Evolutionary conservation across 441 rosid species (phyloP).

Genomic region (Lepidium campestre): DNA sequence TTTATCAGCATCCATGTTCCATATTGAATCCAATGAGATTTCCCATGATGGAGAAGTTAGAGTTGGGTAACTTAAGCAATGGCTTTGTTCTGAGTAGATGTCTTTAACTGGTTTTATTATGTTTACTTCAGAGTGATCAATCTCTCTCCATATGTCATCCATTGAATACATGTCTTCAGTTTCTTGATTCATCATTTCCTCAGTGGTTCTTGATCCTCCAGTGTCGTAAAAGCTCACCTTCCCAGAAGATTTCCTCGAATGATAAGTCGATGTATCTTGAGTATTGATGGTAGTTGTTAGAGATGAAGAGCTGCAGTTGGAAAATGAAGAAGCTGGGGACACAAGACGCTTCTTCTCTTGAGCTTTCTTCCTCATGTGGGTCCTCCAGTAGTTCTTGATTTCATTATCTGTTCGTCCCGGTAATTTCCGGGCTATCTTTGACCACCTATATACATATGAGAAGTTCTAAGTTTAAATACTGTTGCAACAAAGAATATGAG

Average conservation of each 20-base stretch:
- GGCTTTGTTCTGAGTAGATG: slow-evolving; percentile 39
- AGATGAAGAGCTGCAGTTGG: slow-evolving; percentile 50
- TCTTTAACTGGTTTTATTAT: slow-evolving; percentile 42
- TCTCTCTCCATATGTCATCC: slow-evolving; percentile 98
- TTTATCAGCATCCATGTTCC: slow-evolving; percentile 66
- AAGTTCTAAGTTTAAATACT: not conserved
- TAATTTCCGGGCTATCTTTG: slow-evolving; percentile 78
- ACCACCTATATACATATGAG: slow-evolving; percentile 50
- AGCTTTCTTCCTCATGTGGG: slow-evolving; percentile 82
- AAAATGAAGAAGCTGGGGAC: slow-evolving; percentile 48
- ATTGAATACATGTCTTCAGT: slow-evolving; percentile 38
- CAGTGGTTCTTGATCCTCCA: slow-evolving; percentile 38
- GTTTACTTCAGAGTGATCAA: slow-evolving; percentile 50
- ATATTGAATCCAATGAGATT: slow-evolving; percentile 44
- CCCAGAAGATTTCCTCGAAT: slow-evolving; percentile 28
- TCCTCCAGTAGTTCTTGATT: slow-evolving; percentile 91
- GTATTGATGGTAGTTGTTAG: slow-evolving; percentile 42
- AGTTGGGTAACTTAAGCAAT: slow-evolving; percentile 43
- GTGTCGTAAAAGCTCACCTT: slow-evolving; percentile 65
- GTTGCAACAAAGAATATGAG: not conserved
- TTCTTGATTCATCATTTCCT: slow-evolving; percentile 27
- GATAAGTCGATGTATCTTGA: slow-evolving; percentile 27
- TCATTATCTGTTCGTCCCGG: slow-evolving; percentile 93
- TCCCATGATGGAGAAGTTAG: slow-evolving; percentile 65
- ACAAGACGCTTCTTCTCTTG: slow-evolving; percentile 60